phyloP scores from a whole-genome alignment of 768 basidiomycete species.

The Austroboletus festivus region DNA sequence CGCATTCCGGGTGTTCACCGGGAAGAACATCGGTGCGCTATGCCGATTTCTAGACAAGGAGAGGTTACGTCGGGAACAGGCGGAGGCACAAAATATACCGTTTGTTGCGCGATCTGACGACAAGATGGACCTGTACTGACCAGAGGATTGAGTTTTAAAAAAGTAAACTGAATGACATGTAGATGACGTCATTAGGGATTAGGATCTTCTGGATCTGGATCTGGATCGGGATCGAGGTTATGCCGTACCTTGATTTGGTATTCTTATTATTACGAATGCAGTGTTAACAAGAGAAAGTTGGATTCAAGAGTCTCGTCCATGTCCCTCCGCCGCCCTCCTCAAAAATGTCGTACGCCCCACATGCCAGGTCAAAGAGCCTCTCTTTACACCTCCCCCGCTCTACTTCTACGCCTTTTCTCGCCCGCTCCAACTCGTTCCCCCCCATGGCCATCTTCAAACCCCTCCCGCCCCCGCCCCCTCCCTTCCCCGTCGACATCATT shows the following conservation, averaged over 20 bases:
- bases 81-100: constrained; percentile 58
- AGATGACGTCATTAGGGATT: constrained; percentile 9
- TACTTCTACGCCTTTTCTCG: no score
- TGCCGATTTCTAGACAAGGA: constrained; percentile 73
- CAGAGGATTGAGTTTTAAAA: not conserved
- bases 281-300: no score
- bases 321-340: not conserved
- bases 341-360: constrained; percentile 1
- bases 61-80: constrained; percentile 50
- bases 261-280: no score
- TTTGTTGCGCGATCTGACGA: constrained; percentile 63
- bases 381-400: no score
- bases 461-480: constrained; percentile 6
- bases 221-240: no score
- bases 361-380: not conserved
- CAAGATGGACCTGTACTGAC: constrained; percentile 56
- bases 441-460: constrained; percentile 24
- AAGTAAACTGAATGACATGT: not conserved
- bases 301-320: no score
- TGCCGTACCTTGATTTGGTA: no score
- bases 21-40: constrained; percentile 59
- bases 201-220: not conserved
- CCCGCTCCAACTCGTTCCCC: constrained; percentile 44
- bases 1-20: constrained; percentile 78
- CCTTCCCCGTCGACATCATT: not conserved